Conservation (phyloP, 2,329 filamentous ascomycete genomes). For the Tolypocladium sp. region DNA sequence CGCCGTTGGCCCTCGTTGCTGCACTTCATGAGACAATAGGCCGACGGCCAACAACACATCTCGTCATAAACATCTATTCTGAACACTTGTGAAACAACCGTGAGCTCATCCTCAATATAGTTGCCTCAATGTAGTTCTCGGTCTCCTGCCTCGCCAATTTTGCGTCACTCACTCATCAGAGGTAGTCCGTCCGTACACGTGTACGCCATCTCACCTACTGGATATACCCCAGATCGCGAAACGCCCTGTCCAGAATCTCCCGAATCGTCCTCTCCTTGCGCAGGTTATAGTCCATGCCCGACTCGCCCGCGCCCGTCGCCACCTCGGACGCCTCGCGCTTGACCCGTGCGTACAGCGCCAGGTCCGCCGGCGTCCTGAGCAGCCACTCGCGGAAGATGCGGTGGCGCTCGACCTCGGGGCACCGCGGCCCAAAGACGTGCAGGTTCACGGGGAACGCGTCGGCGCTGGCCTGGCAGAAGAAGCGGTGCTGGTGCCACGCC, state of each 20-base stretch:
- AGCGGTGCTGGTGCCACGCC: constrained; percentile 37
- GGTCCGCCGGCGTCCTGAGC: constrained; percentile 22
- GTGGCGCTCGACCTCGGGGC: constrained; percentile 30
- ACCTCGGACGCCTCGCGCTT: constrained; percentile 27
- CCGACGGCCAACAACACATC: no score
- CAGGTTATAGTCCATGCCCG: constrained; percentile 26
- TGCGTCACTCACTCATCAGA: no score
- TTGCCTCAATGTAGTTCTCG: no score
- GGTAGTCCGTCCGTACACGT: no score
- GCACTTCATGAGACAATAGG: no score
- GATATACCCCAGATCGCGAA: constrained; percentile 1
- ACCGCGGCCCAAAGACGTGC: constrained; percentile 36
- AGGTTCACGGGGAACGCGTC: constrained; percentile 26
- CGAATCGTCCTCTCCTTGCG: constrained; percentile 28
- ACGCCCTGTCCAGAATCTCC: constrained; percentile 22
- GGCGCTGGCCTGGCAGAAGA: constrained; percentile 28
- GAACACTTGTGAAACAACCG: no score
- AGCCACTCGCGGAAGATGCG: constrained; percentile 34
- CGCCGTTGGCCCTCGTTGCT: no score
- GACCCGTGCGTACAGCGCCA: constrained; percentile 26
- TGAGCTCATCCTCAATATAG: no score
- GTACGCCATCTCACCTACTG: no score
- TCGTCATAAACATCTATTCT: no score
- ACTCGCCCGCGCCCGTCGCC: constrained; percentile 18
- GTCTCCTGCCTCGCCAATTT: no score